A percentile compares a stretch with the other conserved stretches of the same genome.
phyloP scores from a whole-genome alignment of 768 basidiomycete species.

The Glaciozyma antarctica region DNA sequence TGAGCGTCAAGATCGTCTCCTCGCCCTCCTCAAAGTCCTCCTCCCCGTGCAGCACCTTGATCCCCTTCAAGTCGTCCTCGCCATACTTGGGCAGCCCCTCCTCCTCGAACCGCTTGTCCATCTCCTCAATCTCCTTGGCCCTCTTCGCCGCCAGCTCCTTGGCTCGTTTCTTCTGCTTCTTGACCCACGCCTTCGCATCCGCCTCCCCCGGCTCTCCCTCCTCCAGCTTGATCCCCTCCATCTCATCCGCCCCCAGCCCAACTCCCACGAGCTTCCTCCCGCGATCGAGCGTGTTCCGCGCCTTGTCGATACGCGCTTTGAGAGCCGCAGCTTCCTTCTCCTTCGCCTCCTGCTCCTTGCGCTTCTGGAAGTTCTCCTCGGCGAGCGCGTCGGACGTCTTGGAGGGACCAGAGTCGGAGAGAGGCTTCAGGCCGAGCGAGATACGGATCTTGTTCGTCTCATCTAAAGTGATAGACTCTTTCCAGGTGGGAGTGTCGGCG shows the following conservation, averaged over 20 bases:
- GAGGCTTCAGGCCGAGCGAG: constrained; percentile 82
- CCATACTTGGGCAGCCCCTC: constrained; percentile 28
- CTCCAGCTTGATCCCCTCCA: constrained; percentile 26
- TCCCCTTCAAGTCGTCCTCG: constrained; percentile 63
- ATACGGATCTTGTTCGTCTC: constrained; percentile 95
- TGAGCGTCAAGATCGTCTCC: constrained; percentile 88
- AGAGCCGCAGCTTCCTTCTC: constrained; percentile 69
- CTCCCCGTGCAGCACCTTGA: constrained; percentile 94
- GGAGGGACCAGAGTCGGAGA: constrained; percentile 59
- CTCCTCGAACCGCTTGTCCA: constrained; percentile 69
- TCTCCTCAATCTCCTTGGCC: constrained; percentile 51
- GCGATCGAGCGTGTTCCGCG: constrained; percentile 87
- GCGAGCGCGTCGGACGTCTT: constrained; percentile 58
- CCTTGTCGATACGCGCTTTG: constrained; percentile 68
- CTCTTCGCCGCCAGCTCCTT: constrained; percentile 59
- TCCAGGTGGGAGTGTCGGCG: constrained; percentile 43
- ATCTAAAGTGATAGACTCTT: constrained; percentile 68
- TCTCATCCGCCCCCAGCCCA: constrained; percentile 74
- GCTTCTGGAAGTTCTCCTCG: constrained; percentile 71
- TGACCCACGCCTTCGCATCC: constrained; percentile 81
- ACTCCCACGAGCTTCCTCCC: constrained; percentile 82
- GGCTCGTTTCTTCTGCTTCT: constrained; percentile 78
- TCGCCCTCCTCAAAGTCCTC: constrained; percentile 87
- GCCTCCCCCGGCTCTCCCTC: constrained; percentile 41
- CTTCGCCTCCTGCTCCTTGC: constrained; percentile 58